Conservation (phyloP, 176 grass and related monocot genomes). For the Triticum dicoccoides region DNA sequence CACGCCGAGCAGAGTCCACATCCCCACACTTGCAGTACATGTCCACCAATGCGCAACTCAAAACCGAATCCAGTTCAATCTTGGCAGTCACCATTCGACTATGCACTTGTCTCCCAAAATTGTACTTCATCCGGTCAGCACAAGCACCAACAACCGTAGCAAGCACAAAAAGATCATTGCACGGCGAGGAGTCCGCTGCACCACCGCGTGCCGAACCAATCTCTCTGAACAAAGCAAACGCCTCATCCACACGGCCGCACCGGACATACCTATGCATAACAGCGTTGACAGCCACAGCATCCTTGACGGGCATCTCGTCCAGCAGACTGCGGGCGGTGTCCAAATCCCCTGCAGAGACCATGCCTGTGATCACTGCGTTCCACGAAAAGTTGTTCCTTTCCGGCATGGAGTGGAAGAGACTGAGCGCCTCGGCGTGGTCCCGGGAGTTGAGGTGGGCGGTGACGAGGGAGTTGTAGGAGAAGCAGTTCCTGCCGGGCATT, state of each 20-base stretch:
- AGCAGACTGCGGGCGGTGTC: constrained; percentile 31
- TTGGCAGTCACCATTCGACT: constrained; percentile 37
- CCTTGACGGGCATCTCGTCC: constrained; percentile 54
- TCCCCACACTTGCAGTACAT: constrained; percentile 71
- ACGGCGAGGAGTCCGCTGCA: neutral
- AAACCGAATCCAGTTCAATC: constrained; percentile 44
- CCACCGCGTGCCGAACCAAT: neutral
- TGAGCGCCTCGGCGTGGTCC: constrained; percentile 28
- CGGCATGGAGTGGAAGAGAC: constrained; percentile 54
- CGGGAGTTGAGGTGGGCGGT: constrained; percentile 35
- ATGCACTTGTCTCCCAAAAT: constrained; percentile 57
- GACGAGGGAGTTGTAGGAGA: constrained; percentile 58
- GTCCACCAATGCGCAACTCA: constrained; percentile 54
- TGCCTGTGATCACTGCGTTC: constrained; percentile 51
- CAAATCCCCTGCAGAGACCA: constrained; percentile 36
- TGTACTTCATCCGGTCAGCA: constrained; percentile 32
- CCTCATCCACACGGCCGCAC: constrained; percentile 26
- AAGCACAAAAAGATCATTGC: constrained; percentile 59
- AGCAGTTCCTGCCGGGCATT: constrained; percentile 50
- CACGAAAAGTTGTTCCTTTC: constrained; percentile 59
- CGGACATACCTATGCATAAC: constrained; percentile 48
- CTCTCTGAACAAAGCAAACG: constrained; percentile 48
- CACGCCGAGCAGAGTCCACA: constrained; percentile 36
- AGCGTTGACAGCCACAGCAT: constrained; percentile 45
- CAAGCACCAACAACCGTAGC: constrained; percentile 62